Base-by-base conservation (phyloP, 345 rosid genomes). In the Salix viminalis region DNA sequence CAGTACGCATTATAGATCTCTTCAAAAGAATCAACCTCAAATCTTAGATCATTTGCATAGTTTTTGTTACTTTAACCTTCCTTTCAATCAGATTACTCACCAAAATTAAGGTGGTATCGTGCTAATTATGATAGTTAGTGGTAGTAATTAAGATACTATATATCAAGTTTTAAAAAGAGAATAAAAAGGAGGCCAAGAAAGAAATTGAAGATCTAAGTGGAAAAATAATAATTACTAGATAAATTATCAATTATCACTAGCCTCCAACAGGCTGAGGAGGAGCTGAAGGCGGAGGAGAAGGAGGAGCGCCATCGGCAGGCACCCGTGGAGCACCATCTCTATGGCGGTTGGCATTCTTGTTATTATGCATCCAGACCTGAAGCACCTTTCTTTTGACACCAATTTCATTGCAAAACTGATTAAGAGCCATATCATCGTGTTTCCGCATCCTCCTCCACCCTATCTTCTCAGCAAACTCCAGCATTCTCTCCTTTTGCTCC, bases 341-440 rank as follows among this genome's bases (percentile, higher is more conserved):
- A 41, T 67, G 78, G 73, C 78, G 73, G 42, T 76, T 73, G 28
- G 58, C 67, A 54, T 68, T 76, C 56, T 79, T 79, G 69, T 79
- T 79, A 46, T 79, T 79, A 62, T 79, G 82, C 82, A 79, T 79
- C 82, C 82, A 79, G 28, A 79, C 82, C 74, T 79, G 74, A 48
- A 79, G 78, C 54, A 79, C 82, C 26, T 74, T 68, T 41, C 82
- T 69, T 24, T 74, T 79, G 16, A 79, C 70, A 58, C 78, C 82
- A 50, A 42, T 9, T 44, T 79, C 82, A 34, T 62, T 48, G 54
- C 82, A 79, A 21, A 79, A 79, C 56, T 68, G 77, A 46, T 79
- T 61, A 24, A 79, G 74, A 10, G 66, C 75, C 28, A 19, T 50
- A 14, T 79, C 77, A 48, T 79, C 82, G 0, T 74, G 70, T 64